Evolutionary conservation across 768 basidiomycete species (phyloP).

Genomic region (Suillus sp.): DNA sequence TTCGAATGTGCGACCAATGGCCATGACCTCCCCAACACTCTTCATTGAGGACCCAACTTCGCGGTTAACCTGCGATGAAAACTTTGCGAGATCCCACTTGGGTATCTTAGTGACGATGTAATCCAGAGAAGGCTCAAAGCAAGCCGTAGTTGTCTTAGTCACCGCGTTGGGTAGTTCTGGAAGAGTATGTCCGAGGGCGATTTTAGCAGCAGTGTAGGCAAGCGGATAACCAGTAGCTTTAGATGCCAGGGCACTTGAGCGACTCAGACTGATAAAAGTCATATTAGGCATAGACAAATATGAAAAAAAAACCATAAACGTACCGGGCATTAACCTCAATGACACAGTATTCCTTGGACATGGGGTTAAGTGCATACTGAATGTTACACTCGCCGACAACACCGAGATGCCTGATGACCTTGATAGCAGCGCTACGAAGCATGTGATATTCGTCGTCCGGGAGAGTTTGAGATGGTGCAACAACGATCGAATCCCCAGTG

Average conservation of each 20-base stretch:
- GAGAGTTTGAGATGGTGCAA: slow-evolving; percentile 96
- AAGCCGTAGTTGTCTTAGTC: slow-evolving; percentile 98
- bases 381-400: slow-evolving; percentile 97
- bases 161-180: slow-evolving; percentile 98
- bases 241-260: slow-evolving; percentile 93
- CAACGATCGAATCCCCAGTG: slow-evolving; percentile 99
- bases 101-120: slow-evolving; percentile 99
- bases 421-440: slow-evolving; percentile 96
- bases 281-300: slow-evolving; percentile 5
- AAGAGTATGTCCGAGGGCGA: slow-evolving; percentile 95
- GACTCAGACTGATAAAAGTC: slow-evolving; percentile 55
- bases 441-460: slow-evolving; percentile 99
- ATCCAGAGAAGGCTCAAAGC: slow-evolving; percentile 98
- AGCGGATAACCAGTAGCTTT: slow-evolving; percentile 99
- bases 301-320: slow-evolving; percentile 11
- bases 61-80: slow-evolving; percentile 90
- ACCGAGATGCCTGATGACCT: slow-evolving; percentile 88
- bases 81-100: slow-evolving; percentile 99
- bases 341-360: slow-evolving; percentile 91
- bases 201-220: slow-evolving; percentile 98
- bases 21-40: slow-evolving; percentile 99
- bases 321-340: slow-evolving; percentile 97
- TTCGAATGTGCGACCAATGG: slow-evolving; percentile 98
- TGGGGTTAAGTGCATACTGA: slow-evolving; percentile 96
- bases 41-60: slow-evolving; percentile 98